These are phyloP conservation scores for Plasmodium malariae DNA, from an alignment of 169 alveolate genomes.

Conservation along the genomic window DNA sequence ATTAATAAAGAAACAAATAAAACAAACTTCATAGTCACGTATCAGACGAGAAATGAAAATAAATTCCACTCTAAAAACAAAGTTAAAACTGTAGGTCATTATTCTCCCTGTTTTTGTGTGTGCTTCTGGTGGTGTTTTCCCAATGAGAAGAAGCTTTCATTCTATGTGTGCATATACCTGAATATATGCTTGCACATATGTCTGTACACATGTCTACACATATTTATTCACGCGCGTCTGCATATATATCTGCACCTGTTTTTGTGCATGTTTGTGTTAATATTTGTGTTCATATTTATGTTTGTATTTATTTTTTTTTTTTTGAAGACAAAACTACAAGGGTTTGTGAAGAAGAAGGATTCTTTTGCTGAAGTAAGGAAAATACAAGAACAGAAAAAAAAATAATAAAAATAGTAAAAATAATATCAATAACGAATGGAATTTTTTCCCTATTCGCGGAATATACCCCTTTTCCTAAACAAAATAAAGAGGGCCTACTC, in stretches of 20 bases:
- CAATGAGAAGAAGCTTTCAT: no score
- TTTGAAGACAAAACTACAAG: constrained; percentile 34
- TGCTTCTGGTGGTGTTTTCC: no score
- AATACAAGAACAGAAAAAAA: not conserved
- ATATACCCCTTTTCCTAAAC: no score
- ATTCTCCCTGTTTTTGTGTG: no score
- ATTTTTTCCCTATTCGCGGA: not conserved
- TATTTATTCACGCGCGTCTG: not conserved
- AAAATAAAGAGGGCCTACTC: no score
- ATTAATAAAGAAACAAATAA: not conserved
- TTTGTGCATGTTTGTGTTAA: constrained; percentile 1
- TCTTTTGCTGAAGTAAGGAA: constrained; percentile 21
- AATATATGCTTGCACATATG: not conserved
- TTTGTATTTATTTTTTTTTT: not conserved
- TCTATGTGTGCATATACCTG: no score
- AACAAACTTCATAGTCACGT: not conserved
- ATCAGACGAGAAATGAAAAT: not conserved
- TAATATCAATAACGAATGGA: not conserved
- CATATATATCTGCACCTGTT: not conserved
- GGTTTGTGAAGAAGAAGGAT: constrained; percentile 11
- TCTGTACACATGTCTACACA: not conserved
- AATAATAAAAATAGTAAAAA: not conserved
- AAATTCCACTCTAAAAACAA: not conserved
- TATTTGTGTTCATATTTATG: not conserved
- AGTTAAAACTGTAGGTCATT: no score